A percentile compares a stretch with the other conserved stretches of the same genome.
Evolutionary conservation across 192 early-diverging fungal species (phyloP).

Genomic region (Oehlia diaphana): DNA sequence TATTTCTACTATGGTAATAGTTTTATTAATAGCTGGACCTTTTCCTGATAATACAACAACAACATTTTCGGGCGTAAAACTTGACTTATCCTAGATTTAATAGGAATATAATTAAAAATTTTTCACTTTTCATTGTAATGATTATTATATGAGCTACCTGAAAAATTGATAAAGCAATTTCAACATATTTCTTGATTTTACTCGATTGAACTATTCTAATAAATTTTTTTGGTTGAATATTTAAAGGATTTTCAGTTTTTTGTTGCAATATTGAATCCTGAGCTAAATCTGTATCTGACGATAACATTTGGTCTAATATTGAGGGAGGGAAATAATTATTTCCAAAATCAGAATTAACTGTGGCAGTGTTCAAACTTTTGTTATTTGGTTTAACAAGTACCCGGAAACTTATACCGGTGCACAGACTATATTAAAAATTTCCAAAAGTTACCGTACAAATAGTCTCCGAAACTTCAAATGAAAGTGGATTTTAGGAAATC

Average conservation of each 20-base stretch:
- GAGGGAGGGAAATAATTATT: no score
- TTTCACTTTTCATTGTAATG: neutral
- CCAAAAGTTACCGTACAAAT: no score
- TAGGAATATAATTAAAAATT: neutral
- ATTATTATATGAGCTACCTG: neutral
- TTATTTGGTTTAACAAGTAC: no score
- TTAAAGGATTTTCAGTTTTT: neutral
- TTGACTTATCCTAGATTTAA: neutral
- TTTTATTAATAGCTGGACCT: conserved; percentile 59
- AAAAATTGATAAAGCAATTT: neutral
- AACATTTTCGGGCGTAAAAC: neutral
- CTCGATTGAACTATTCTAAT: neutral
- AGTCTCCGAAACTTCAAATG: no score
- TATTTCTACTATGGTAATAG: conserved; percentile 67
- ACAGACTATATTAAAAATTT: no score
- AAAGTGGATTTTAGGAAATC: no score
- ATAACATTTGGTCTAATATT: no score
- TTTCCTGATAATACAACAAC: conserved; percentile 16
- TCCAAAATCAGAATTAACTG: no score
- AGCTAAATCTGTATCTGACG: neutral
- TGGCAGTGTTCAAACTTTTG: no score
- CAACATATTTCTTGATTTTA: conserved; percentile 13
- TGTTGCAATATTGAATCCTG: neutral
- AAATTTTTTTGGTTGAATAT: neutral
- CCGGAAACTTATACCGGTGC: no score